Percentiles rank a stretch among this genome's conserved stretches.
These are phyloP conservation scores for Malassezia psittaci DNA, from an alignment of 1,284 basidiomycete genomes.

Conservation along the genomic window DNA sequence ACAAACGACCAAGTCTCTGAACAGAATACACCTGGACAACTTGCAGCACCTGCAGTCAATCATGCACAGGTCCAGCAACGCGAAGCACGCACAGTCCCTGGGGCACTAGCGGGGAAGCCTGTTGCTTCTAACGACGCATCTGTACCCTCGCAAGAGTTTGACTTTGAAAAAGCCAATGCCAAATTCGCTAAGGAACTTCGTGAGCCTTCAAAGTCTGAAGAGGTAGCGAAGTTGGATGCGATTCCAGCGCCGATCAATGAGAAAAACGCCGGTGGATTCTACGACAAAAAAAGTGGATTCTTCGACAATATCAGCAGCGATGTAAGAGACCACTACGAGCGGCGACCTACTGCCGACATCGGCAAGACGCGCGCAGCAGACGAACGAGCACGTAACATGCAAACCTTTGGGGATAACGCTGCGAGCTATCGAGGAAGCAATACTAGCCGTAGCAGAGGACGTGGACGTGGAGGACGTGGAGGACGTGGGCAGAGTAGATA, in stretches of 20 bases:
- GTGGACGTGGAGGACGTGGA: conserved; percentile 1
- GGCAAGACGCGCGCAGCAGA: conserved; percentile 12
- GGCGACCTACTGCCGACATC: conserved; percentile 1
- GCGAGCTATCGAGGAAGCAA: conserved; percentile 9
- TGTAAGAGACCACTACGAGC: conserved; percentile 38
- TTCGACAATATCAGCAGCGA: conserved; percentile 45
- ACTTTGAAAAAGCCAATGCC: conserved; percentile 44
- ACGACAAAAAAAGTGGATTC: conserved; percentile 43
- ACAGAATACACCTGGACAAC: not conserved
- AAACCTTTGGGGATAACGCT: conserved; percentile 42
- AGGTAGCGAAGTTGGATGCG: conserved; percentile 19
- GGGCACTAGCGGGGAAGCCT: not conserved
- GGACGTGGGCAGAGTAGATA: not conserved
- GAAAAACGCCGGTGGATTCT: conserved; percentile 22
- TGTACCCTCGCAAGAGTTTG: conserved; percentile 36
- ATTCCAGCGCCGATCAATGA: conserved; percentile 28
- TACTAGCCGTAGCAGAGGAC: conserved; percentile 6
- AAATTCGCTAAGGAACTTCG: conserved; percentile 31
- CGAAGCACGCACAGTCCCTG: not conserved
- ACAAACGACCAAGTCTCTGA: too few species aligned
- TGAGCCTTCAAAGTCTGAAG: not conserved
- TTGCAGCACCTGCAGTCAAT: not conserved
- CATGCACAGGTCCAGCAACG: not conserved
- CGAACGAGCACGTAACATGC: conserved; percentile 39
- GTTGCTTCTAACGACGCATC: not conserved